Base-by-base conservation (phyloP, 2,329 filamentous ascomycete species). In the Exophiala aquamarina region DNA sequence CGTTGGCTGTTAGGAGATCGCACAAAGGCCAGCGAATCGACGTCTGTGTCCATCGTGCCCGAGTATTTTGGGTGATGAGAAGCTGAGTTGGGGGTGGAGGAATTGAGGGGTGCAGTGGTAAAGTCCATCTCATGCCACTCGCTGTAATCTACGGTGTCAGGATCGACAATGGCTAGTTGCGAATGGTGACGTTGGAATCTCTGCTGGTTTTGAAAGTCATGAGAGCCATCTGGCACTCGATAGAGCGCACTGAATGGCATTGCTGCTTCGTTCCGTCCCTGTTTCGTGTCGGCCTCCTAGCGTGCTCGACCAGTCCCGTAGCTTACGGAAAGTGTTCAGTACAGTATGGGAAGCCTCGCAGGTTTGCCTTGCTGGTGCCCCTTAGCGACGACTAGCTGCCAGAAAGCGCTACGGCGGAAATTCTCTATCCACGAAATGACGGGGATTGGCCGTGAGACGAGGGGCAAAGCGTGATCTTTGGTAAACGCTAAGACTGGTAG, bases 101-200 rank as follows among this genome's bases (percentile, higher is more conserved):
- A 37, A 23, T 29, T 49, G 47, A 56, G 50, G 44, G 50, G 48
- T 18, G 41, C 17, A 13, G 41, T 49, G 28, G 54, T 56, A 26
- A 56, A 56, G 38, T 56, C 54, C 54, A 56, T 56, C 54, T 56
- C 54, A 53, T 56, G 54, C 50, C 50, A 55, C 52, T 49, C 45
- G 43, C 21, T 49, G 50, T 51, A 53, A 51, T 56, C 54, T 34
- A 47, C 38, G 15, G 45, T 43, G 45, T 56, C 54, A 21, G 54
- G 50, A 37, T 54, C 47, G 42, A 56, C 48, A 35, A 56, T 56
- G 23, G 50, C 50, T 37, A 54, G 32, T 31, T 49, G 53, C 41
- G 48, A 43, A 35, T 49, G 35, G 26, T 46, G 45, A 50, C 45
- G 28, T 32, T 54, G 50, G 47, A 54, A 54, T 23, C 20, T 40